Evolutionary conservation across 176 grass and related monocot genomes (phyloP).

Genomic region (Triticum timopheevii): DNA sequence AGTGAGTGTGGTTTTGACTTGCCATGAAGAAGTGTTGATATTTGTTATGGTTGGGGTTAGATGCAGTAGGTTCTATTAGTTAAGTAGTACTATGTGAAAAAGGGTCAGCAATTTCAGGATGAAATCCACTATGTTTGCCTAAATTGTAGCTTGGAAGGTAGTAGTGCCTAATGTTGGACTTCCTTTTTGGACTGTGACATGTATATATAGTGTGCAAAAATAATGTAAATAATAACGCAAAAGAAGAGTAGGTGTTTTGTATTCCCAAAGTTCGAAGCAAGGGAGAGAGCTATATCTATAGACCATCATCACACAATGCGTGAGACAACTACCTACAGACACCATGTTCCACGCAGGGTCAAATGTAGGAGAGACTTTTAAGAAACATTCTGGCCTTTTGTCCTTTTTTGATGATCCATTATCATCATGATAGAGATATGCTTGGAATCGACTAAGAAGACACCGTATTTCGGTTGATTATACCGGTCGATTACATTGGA

Average conservation of each 20-base stretch:
- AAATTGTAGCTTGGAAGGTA: slow-evolving; percentile 26
- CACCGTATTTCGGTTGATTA: not conserved
- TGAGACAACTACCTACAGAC: slow-evolving; percentile 17
- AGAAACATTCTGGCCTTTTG: not conserved
- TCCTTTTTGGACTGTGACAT: slow-evolving; percentile 29
- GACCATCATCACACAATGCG: slow-evolving; percentile 12
- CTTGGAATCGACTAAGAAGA: not conserved
- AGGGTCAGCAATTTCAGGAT: not conserved
- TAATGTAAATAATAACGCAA: not conserved
- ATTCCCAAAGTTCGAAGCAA: slow-evolving; percentile 2
- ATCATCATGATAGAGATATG: not conserved
- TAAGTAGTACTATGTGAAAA: not conserved
- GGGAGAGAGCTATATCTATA: not conserved
- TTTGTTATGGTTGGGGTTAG: slow-evolving; percentile 22
- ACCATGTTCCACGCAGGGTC: not conserved
- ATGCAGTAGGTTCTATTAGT: slow-evolving; percentile 19
- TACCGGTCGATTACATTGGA: not conserved
- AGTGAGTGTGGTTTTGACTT: slow-evolving; percentile 21
- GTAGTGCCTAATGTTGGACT: not conserved
- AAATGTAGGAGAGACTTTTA: slow-evolving; percentile 25
- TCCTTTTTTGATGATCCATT: not conserved
- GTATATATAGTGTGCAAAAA: not conserved
- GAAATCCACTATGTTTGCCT: slow-evolving; percentile 5
- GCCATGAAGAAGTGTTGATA: slow-evolving; percentile 3
- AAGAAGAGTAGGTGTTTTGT: not conserved